Percentiles rank a stretch among this genome's conserved stretches.
These are phyloP conservation scores for Populus hybrid DNA, from an alignment of 441 rosid species.

Conservation along the genomic window DNA sequence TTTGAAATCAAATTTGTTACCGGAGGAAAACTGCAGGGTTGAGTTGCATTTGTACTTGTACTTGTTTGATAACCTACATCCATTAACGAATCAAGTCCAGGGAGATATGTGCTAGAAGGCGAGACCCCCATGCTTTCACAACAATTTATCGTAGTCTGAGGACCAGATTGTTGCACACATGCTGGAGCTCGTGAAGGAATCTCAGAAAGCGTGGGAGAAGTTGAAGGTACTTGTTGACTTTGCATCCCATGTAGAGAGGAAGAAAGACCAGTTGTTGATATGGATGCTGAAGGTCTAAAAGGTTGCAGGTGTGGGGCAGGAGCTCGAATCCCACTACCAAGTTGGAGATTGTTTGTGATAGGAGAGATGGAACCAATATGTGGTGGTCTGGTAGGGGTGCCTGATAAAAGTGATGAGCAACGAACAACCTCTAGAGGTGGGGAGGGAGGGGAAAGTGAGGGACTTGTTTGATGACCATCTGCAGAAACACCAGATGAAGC, in stretches of 20 bases:
- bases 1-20: constrained; percentile 19
- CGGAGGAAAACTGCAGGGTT: constrained; percentile 15
- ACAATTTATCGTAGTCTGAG: constrained; percentile 6
- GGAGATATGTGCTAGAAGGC: constrained; percentile 11
- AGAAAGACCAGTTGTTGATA: too few relatives aligned
- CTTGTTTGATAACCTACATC: constrained; percentile 17
- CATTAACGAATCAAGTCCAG: constrained; percentile 25
- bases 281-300: constrained; percentile 38
- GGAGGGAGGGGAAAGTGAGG: constrained; percentile 14
- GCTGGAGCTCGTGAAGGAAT: neutral
- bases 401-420: constrained; percentile 21
- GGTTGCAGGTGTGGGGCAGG: constrained; percentile 63
- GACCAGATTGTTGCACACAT: constrained; percentile 10
- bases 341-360: constrained; percentile 38
- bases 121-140: constrained; percentile 19
- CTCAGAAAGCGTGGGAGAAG: neutral
- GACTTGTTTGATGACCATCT: constrained; percentile 19
- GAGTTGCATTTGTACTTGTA: constrained; percentile 13
- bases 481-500: constrained; percentile 18
- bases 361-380: constrained; percentile 36
- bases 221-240: constrained; percentile 23
- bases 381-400: constrained; percentile 48
- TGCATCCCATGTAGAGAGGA: constrained; percentile 12
- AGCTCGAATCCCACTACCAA: constrained; percentile 41
- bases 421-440: constrained; percentile 27